Evolutionary conservation across 2,329 filamentous ascomycete genomes (phyloP).

Genomic region (Ophidiomyces ophidiicola): DNA sequence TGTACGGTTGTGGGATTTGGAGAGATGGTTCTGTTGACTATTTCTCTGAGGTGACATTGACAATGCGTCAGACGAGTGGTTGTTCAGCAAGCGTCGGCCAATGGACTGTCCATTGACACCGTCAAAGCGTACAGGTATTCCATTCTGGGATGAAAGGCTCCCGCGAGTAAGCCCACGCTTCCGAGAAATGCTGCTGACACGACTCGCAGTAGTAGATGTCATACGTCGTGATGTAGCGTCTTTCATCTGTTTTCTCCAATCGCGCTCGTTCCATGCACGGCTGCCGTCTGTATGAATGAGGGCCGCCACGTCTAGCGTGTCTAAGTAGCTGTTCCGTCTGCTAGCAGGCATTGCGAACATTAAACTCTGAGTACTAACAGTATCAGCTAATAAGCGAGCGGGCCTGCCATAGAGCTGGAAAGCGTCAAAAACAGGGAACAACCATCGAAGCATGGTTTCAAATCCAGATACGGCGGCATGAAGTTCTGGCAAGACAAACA

Average conservation of each 20-base stretch:
- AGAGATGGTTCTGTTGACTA: constrained; percentile 10
- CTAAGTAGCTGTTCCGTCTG: constrained; percentile 77
- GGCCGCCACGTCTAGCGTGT: constrained; percentile 69
- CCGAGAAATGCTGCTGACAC: constrained; percentile 52
- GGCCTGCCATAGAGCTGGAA: constrained; percentile 87
- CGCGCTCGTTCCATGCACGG: constrained; percentile 64
- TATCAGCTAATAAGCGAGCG: constrained; percentile 72
- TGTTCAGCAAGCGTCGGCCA: constrained; percentile 19
- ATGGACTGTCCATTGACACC: constrained; percentile 13
- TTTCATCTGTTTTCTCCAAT: constrained; percentile 84
- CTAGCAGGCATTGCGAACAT: constrained; percentile 98
- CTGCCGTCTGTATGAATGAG: constrained; percentile 71
- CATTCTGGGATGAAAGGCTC: constrained; percentile 27
- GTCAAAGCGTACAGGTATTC: constrained; percentile 25
- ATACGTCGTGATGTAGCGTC: constrained; percentile 55
- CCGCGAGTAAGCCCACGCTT: constrained; percentile 36
- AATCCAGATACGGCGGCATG: constrained; percentile 87
- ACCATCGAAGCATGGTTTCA: constrained; percentile 83
- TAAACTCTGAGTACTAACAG: constrained; percentile 71
- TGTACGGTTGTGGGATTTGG: constrained; percentile 22
- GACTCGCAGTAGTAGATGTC: constrained; percentile 32
- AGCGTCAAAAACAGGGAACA: constrained; percentile 89
- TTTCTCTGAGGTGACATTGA: constrained; percentile 21
- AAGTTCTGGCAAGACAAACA: constrained; percentile 94
- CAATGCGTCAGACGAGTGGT: constrained; percentile 28